Base-by-base conservation (phyloP, 1,284 basidiomycete genomes). In the Cutaneotrichosporon dermatis region DNA sequence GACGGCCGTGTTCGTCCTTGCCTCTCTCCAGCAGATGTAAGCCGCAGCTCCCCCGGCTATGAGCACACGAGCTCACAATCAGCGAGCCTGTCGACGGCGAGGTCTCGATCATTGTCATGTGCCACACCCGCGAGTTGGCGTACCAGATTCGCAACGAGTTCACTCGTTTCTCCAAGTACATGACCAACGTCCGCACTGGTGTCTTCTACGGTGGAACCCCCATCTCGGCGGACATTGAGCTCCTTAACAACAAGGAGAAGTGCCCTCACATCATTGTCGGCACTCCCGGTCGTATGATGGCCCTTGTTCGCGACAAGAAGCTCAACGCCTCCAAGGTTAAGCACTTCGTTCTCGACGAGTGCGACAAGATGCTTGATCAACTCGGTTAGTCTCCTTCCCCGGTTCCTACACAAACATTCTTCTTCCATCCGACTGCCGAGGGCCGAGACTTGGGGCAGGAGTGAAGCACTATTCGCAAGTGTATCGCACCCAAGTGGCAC, bases 81-180 rank as follows among this genome's bases (percentile, higher is more conserved):
- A 58, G 75, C 68, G 96, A 99, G 79, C 94, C 96, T 54, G 92
- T 97, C 66, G 90, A 97, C 72, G 96, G 96, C 76, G 94, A 99
- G 79, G 93, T 99, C 57, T 92, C 92, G 54, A 95, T 98, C 66
- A 84, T 99, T 69, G 93, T 99, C 67, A 86, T 99, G 64, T 99
- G 96, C 81, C 96, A 99, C 83, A 99, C 96, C 42, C 91, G 96
- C 71, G 96, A 99, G 82, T 85, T 99, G 57, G 96, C 96, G 46
- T 99, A 93, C 84, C 96, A 99, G 83, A 99, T 99, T 82, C 93
- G 94, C 83, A 99, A 99, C 83, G 96, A 99, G 82, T 99, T 99
- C 82, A 87, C 89, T 55, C 91, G 96, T 57, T 99, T 99, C 82
- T 92, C 92, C 69, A 98, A 99, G 83, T 99, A 98, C 83, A 98